Evolutionary conservation across 495 filamentous ascomycete species (phyloP).

Genomic region (Chaetomium cochliodes): DNA sequence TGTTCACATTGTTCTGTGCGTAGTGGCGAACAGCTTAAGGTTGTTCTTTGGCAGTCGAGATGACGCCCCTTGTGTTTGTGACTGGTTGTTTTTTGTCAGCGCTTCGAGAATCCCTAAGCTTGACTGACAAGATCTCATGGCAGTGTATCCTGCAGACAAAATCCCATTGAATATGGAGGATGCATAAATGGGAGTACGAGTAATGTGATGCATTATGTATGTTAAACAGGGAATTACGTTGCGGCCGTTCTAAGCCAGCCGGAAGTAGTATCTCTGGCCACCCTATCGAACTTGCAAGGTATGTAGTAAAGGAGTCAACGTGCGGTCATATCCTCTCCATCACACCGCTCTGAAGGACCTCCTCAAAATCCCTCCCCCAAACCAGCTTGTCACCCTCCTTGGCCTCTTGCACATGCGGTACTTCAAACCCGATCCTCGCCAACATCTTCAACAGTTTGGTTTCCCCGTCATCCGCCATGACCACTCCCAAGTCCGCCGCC

Average conservation of each 20-base stretch:
- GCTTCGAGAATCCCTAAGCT: background rate
- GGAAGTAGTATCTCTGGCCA: background rate
- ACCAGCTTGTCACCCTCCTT: slow-evolving; percentile 16
- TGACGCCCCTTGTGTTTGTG: background rate
- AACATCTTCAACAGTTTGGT: slow-evolving; percentile 40
- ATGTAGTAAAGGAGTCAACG: background rate
- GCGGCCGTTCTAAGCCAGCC: background rate
- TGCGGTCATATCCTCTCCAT: slow-evolving; percentile 19
- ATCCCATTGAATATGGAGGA: background rate
- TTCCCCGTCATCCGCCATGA: slow-evolving; percentile 39
- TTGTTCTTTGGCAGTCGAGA: background rate
- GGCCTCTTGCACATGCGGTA: slow-evolving; percentile 34
- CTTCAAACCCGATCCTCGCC: slow-evolving; percentile 37
- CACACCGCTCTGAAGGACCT: slow-evolving; percentile 25
- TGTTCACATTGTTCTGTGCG: slow-evolving; percentile 4
- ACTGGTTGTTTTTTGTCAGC: background rate
- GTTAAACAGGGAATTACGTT: background rate
- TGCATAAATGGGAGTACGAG: background rate
- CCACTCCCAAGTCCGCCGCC: slow-evolving; percentile 37
- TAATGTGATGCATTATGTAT: background rate
- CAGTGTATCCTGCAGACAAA: background rate
- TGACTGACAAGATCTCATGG: no score
- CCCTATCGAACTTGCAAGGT: background rate
- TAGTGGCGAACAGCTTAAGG: background rate
- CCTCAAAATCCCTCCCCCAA: slow-evolving; percentile 36